Percentiles rank a stretch among this genome's conserved stretches.
phyloP scores from a whole-genome alignment of 1,284 basidiomycete species.

The Blastosporella zonata region DNA sequence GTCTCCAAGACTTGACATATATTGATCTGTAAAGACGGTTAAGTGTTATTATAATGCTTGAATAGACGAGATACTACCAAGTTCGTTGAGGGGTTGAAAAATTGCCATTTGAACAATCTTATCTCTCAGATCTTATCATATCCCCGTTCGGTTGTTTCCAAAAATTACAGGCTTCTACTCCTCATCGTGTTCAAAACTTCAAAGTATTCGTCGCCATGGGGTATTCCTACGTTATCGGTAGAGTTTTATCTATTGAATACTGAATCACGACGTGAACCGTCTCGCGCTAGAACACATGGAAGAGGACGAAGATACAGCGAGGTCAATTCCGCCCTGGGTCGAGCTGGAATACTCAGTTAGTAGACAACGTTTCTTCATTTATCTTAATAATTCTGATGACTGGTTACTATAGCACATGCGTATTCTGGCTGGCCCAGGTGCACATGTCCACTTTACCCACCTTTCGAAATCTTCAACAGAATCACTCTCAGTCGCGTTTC shows the following conservation, averaged over 20 bases:
- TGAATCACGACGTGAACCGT: neutral
- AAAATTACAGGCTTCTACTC: neutral
- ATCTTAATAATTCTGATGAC: neutral
- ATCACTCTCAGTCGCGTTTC: conserved; percentile 51
- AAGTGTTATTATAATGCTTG: no score
- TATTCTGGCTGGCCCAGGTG: conserved; percentile 62
- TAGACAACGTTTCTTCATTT: conserved; percentile 12
- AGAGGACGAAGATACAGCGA: conserved; percentile 77
- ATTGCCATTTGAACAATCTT: no score
- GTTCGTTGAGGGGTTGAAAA: no score
- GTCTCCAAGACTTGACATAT: no score
- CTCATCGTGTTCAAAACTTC: neutral
- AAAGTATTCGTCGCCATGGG: conserved; percentile 22
- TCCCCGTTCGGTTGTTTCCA: no score
- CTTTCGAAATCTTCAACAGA: conserved; percentile 69
- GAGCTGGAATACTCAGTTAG: conserved; percentile 71
- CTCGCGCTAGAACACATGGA: conserved; percentile 85
- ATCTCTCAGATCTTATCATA: no score
- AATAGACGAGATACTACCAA: no score
- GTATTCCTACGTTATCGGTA: conserved; percentile 40
- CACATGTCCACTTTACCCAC: conserved; percentile 79
- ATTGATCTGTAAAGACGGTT: no score
- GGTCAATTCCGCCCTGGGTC: conserved; percentile 84
- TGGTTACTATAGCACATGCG: conserved; percentile 73
- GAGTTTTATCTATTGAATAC: conserved; percentile 9